Evolutionary conservation across 2,329 filamentous ascomycete genomes (phyloP).

Genomic region (Diaporthe capsici): DNA sequence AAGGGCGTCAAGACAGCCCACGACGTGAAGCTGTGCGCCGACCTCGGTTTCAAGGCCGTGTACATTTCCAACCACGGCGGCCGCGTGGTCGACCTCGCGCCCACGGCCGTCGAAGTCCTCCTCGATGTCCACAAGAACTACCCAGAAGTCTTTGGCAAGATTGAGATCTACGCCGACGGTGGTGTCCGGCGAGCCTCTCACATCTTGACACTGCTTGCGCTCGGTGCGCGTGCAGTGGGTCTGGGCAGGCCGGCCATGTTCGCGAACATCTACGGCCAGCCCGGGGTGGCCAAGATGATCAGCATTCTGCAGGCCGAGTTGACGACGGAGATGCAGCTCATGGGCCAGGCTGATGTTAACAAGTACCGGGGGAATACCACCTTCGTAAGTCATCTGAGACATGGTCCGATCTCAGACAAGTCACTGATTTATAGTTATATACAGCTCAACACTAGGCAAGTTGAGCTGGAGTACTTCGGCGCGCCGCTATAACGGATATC

Average conservation of each 20-base stretch:
- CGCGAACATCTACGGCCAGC: not conserved
- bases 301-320: not conserved
- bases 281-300: constrained; percentile 9
- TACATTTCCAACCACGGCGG: constrained; percentile 67
- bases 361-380: not conserved
- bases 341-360: constrained; percentile 4
- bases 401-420: not conserved
- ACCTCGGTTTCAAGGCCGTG: constrained; percentile 59
- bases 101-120: constrained; percentile 58
- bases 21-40: constrained; percentile 54
- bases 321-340: constrained; percentile 1
- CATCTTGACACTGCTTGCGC: constrained; percentile 61
- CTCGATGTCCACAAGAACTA: constrained; percentile 58
- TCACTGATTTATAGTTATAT: not conserved
- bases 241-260: constrained; percentile 50
- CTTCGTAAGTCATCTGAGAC: not conserved
- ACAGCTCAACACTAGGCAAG: not conserved
- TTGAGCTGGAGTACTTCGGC: constrained; percentile 14
- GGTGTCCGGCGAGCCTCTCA: constrained; percentile 62
- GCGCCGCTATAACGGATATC: not conserved
- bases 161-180: constrained; percentile 64
- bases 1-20: constrained; percentile 52
- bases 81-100: constrained; percentile 62
- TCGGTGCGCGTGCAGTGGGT: constrained; percentile 62
- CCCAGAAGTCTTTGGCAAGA: constrained; percentile 51